A percentile compares a stretch with the other conserved stretches of the same genome.
Conservation (phyloP, 495 filamentous ascomycete genomes). For the Aspergillus sparsus region DNA sequence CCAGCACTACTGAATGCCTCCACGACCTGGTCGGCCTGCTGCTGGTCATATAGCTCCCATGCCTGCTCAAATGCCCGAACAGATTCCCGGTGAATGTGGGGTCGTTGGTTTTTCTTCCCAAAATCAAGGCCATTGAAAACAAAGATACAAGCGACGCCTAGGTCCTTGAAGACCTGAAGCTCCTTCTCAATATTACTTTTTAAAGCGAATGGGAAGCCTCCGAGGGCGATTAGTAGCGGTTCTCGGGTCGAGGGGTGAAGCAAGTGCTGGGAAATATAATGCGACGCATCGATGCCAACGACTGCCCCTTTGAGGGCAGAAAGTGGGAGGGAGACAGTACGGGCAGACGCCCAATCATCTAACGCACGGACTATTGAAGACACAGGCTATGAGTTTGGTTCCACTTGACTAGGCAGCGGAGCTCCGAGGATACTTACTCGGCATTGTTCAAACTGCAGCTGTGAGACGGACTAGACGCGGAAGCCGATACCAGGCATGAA, state of each 20-base stretch:
- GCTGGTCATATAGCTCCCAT: slow-evolving; percentile 84
- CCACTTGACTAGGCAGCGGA: slow-evolving; percentile 9
- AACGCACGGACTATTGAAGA: slow-evolving; percentile 55
- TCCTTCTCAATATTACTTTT: slow-evolving; percentile 70
- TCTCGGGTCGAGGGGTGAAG: slow-evolving; percentile 69
- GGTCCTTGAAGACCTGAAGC: slow-evolving; percentile 63
- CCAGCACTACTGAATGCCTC: slow-evolving; percentile 79
- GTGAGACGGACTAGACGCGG: slow-evolving; percentile 31
- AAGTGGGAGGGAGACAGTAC: slow-evolving; percentile 56
- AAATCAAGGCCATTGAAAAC: slow-evolving; percentile 86
- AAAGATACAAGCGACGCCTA: slow-evolving; percentile 69
- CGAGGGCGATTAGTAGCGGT: slow-evolving; percentile 84
- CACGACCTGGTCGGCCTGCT: slow-evolving; percentile 75
- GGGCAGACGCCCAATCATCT: slow-evolving; percentile 57
- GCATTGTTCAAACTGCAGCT: slow-evolving; percentile 42
- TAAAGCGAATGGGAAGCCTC: slow-evolving; percentile 81
- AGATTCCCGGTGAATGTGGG: slow-evolving; percentile 46
- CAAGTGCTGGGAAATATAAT: slow-evolving; percentile 79
- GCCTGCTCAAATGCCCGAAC: slow-evolving; percentile 59
- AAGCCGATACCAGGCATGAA: slow-evolving; percentile 36
- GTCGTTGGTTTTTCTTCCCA: slow-evolving; percentile 65
- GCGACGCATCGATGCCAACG: slow-evolving; percentile 84
- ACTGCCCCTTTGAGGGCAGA: slow-evolving; percentile 67
- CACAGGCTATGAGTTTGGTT: slow-evolving; percentile 5
- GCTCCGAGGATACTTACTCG: slow-evolving; percentile 36